phyloP scores from a whole-genome alignment of 805 yeast genomes.

The Pichia ethanolica region DNA sequence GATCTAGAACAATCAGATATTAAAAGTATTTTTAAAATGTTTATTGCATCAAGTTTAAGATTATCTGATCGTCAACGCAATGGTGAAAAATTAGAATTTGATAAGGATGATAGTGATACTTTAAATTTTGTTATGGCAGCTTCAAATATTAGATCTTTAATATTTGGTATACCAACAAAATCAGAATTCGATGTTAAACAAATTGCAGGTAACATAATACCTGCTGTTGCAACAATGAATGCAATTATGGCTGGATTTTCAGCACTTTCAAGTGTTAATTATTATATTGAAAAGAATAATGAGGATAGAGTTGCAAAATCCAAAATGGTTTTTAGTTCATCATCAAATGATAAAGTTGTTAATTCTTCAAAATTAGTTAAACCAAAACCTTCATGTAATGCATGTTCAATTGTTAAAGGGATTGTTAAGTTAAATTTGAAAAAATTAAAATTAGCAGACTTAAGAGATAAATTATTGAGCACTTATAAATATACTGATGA shows the following conservation, averaged over 20 bases:
- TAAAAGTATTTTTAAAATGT: constrained; percentile 63
- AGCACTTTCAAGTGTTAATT: constrained; percentile 60
- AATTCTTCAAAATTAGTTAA: constrained; percentile 52
- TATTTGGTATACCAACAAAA: constrained; percentile 64
- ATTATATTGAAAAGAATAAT: constrained; percentile 23
- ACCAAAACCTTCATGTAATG: constrained; percentile 68
- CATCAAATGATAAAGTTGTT: constrained; percentile 54
- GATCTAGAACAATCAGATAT: constrained; percentile 31
- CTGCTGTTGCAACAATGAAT: constrained; percentile 97
- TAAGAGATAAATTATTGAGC: constrained; percentile 42
- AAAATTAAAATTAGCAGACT: constrained; percentile 35
- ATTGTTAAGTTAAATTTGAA: constrained; percentile 31
- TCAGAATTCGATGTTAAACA: constrained; percentile 84
- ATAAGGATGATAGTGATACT: constrained; percentile 92
- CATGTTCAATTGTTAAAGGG: constrained; percentile 53
- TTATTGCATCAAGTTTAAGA: constrained; percentile 39
- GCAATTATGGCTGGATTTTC: constrained; percentile 92
- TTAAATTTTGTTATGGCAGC: constrained; percentile 82
- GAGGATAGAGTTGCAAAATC: constrained; percentile 28
- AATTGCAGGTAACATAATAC: constrained; percentile 96
- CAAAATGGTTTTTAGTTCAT: constrained; percentile 45
- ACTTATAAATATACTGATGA: constrained; percentile 53
- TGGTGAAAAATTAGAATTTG: constrained; percentile 54
- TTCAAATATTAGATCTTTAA: constrained; percentile 64
- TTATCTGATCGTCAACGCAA: constrained; percentile 42